Conservation (phyloP, 305 asterid genomes). For the Solanum hybrid region DNA sequence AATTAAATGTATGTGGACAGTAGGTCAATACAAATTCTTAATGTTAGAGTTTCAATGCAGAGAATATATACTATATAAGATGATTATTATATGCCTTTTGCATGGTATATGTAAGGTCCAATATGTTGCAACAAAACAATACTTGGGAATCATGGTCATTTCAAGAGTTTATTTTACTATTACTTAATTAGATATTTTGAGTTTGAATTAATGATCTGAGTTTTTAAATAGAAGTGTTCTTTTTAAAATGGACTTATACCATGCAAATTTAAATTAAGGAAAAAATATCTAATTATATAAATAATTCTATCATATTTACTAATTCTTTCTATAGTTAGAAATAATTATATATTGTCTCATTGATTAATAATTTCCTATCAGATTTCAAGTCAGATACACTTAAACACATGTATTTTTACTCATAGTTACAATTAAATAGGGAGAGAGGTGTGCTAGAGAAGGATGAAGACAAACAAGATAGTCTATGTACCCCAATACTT, state of each 20-base stretch:
- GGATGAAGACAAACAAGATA: neutral
- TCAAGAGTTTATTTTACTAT: neutral
- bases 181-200: neutral
- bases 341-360: too few species aligned
- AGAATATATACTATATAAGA: neutral
- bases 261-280: too few species aligned
- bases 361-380: too few species aligned
- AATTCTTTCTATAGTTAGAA: too few species aligned
- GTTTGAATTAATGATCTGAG: too few species aligned
- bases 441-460: neutral
- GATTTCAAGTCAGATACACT: neutral
- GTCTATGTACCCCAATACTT: accelerated
- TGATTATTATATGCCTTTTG: neutral
- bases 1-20: neutral
- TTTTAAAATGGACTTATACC: too few species aligned
- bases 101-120: constrained; percentile 5
- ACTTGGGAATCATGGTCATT: neutral
- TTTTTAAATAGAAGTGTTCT: too few species aligned
- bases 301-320: too few species aligned
- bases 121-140: neutral
- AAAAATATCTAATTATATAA: too few species aligned
- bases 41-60: neutral
- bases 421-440: too few species aligned
- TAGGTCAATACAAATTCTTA: neutral
- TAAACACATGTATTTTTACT: too few species aligned